Conservation (phyloP, 2,329 filamentous ascomycete species). For the Periconia sp. region DNA sequence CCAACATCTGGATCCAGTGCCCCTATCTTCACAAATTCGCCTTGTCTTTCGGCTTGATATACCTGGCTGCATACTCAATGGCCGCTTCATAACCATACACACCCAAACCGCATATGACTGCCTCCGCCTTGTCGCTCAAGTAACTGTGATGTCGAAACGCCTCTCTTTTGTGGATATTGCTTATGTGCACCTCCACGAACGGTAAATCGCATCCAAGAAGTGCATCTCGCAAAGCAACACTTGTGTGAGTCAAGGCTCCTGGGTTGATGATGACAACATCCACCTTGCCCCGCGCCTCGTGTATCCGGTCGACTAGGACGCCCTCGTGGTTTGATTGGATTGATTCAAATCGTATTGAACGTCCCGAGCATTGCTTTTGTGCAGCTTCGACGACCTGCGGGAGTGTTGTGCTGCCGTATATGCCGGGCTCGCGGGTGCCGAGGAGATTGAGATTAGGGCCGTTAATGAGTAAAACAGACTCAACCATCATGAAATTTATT, state of each 20-base stretch:
- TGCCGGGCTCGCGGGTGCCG: conserved; percentile 70
- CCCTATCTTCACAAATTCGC: background rate
- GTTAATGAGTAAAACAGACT: conserved; percentile 70
- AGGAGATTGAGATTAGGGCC: conserved; percentile 83
- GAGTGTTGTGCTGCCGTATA: conserved; percentile 73
- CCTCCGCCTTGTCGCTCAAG: conserved; percentile 73
- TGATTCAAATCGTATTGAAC: conserved; percentile 55
- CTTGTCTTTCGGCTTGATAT: conserved; percentile 29
- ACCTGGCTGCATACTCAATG: conserved; percentile 45
- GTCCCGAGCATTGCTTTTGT: conserved; percentile 51
- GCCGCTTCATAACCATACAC: conserved; percentile 51
- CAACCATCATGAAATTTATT: conserved; percentile 32
- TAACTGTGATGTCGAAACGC: conserved; percentile 69
- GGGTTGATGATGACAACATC: conserved; percentile 77
- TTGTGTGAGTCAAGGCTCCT: conserved; percentile 74
- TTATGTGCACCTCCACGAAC: conserved; percentile 77
- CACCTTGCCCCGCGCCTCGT: conserved; percentile 60
- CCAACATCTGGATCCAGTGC: background rate
- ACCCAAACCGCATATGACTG: conserved; percentile 69
- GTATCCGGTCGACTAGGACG: conserved; percentile 72
- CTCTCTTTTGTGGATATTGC: conserved; percentile 73
- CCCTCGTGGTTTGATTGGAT: conserved; percentile 83
- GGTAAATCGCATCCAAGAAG: conserved; percentile 68
- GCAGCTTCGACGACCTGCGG: conserved; percentile 59
- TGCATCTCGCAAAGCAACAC: conserved; percentile 74